A percentile compares a stretch with the other conserved stretches of the same genome.
phyloP scores from a whole-genome alignment of 179 eudicot genomes.

The Beta lomatogona region DNA sequence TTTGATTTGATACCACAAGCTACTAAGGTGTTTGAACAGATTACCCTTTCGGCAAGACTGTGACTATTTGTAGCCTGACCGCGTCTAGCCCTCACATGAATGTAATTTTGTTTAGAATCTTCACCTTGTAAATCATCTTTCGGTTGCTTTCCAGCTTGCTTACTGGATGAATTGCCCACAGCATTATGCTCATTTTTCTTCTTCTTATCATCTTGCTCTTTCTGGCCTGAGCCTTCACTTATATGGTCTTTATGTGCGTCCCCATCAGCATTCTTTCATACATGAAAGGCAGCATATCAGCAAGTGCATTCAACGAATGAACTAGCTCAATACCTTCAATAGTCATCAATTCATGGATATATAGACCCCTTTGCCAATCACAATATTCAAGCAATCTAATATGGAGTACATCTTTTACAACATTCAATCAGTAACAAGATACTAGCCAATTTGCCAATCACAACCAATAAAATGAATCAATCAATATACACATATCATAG shows the following conservation, averaged over 20 bases:
- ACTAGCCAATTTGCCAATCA: not conserved
- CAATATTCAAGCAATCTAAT: not conserved
- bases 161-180: slow-evolving; percentile 39
- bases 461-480: not conserved
- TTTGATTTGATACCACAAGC: slow-evolving; percentile 1
- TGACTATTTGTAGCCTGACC: slow-evolving; percentile 99
- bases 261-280: slow-evolving; percentile 49
- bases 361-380: not conserved
- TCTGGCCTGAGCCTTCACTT: slow-evolving; percentile 51
- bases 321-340: not conserved
- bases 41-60: slow-evolving; percentile 97
- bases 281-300: slow-evolving; percentile 19
- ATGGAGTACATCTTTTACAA: not conserved
- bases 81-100: slow-evolving; percentile 91
- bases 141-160: slow-evolving; percentile 59
- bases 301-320: not conserved
- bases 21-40: slow-evolving; percentile 4
- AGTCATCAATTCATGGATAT: not conserved
- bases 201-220: slow-evolving; percentile 59
- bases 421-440: not conserved
- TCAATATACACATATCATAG: not conserved
- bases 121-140: slow-evolving; percentile 58
- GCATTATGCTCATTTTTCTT: slow-evolving; percentile 49
- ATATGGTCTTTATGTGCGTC: slow-evolving; percentile 53
- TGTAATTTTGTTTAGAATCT: slow-evolving; percentile 72